Evolutionary conservation across 306 rosid genomes (phyloP).

Genomic region (Citrullus colocynthis): DNA sequence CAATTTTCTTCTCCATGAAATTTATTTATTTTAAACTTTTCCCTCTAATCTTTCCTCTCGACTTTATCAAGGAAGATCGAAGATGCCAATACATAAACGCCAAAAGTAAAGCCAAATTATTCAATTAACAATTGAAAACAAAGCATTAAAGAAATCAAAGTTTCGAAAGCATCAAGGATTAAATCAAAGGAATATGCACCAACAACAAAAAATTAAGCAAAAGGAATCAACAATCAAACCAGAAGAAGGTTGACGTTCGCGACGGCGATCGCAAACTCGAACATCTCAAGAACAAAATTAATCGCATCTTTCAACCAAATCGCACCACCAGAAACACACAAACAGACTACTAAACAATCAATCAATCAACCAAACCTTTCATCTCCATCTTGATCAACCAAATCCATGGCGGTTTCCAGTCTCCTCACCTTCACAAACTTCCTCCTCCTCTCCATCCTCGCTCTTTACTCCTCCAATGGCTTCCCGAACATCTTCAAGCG

Average conservation of each 20-base stretch:
- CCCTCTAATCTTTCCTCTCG: too few species aligned
- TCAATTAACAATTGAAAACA: not conserved
- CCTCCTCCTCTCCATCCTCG: not conserved
- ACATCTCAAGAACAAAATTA: not conserved
- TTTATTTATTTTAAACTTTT: too few species aligned
- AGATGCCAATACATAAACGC: not conserved
- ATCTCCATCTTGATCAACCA: not conserved
- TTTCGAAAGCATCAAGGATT: not conserved
- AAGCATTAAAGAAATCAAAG: not conserved
- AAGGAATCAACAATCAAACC: not conserved
- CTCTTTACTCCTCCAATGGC: not conserved
- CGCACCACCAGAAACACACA: not conserved
- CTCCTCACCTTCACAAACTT: not conserved
- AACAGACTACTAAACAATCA: not conserved
- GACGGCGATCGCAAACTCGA: not conserved
- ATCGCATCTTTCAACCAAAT: not conserved
- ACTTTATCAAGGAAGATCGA: not conserved
- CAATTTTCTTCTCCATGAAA: too few species aligned
- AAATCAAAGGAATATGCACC: not conserved
- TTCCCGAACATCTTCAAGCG: not conserved
- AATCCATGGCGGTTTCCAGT: not conserved
- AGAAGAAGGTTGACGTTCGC: not conserved
- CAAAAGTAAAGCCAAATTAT: not conserved
- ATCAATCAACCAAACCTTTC: not conserved
- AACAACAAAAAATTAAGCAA: not conserved